Evolutionary conservation across 257 asterid species (phyloP).

Genomic region (Solanum pinnatisectum): DNA sequence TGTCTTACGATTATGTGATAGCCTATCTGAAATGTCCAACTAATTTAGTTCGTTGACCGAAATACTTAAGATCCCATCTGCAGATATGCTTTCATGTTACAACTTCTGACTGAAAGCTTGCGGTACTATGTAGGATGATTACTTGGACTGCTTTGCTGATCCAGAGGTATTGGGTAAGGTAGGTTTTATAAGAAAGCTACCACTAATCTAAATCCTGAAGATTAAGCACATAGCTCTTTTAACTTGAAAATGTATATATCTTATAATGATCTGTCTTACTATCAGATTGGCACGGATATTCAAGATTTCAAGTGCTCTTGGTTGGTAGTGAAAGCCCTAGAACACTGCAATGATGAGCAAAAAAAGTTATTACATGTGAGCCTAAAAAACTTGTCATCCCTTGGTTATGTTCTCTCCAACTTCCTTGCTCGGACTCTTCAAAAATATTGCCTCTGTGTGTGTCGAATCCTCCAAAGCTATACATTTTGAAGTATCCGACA

Average conservation of each 20-base stretch:
- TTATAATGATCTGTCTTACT: neutral
- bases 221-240: neutral
- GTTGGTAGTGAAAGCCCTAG: slow-evolving; percentile 31
- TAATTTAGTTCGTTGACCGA: neutral
- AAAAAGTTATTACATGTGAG: slow-evolving; percentile 22
- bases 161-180: slow-evolving; percentile 36
- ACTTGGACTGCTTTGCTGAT: slow-evolving; percentile 37
- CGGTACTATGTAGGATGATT: slow-evolving; percentile 25
- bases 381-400: neutral
- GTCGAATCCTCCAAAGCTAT: neutral
- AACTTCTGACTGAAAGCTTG: neutral
- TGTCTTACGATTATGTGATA: neutral
- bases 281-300: slow-evolving; percentile 21
- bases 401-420: neutral
- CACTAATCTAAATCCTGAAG: neutral
- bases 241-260: neutral
- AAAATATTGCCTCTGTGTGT: neutral
- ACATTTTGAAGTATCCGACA: neutral
- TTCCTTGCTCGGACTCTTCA: neutral
- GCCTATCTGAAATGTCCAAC: neutral
- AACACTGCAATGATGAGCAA: slow-evolving; percentile 19
- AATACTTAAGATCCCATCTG: neutral
- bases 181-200: neutral
- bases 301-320: slow-evolving; percentile 39
- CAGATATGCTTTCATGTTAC: neutral